Conservation (phyloP, 73 alveolate species). For the Tetrahymena malaccensis region DNA sequence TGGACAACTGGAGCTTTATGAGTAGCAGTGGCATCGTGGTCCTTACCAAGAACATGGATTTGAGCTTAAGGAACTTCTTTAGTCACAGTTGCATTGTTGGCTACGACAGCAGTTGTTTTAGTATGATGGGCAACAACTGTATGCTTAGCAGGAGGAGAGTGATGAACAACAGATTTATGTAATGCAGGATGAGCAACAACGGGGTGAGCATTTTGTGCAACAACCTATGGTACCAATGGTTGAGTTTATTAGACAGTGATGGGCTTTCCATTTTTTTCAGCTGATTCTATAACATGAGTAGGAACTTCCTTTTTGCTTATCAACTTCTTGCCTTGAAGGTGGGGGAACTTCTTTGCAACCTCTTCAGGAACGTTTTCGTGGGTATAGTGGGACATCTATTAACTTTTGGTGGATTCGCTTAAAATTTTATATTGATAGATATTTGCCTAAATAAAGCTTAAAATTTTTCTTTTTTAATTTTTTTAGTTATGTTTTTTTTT, state of each 20-base stretch:
- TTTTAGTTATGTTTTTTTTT: neutral
- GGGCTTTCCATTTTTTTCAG: neutral
- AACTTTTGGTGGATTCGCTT: neutral
- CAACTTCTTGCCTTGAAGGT: neutral
- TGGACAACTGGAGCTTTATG: neutral
- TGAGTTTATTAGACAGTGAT: neutral
- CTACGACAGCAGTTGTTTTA: neutral
- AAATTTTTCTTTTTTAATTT: neutral
- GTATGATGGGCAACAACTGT: neutral
- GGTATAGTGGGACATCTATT: neutral
- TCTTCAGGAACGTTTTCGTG: neutral
- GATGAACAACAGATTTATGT: neutral
- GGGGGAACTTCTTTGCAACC: neutral
- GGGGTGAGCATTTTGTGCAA: neutral
- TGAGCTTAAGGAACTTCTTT: neutral
- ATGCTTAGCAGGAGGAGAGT: neutral
- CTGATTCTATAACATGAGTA: neutral
- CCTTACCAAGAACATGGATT: neutral
- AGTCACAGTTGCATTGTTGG: neutral
- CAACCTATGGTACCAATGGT: neutral
- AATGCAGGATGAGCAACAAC: neutral
- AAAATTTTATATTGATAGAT: neutral
- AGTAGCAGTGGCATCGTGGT: neutral
- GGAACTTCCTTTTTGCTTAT: neutral
- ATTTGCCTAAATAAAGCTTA: neutral